phyloP scores from a whole-genome alignment of 306 rosid species.

The Alnus glutinosa region DNA sequence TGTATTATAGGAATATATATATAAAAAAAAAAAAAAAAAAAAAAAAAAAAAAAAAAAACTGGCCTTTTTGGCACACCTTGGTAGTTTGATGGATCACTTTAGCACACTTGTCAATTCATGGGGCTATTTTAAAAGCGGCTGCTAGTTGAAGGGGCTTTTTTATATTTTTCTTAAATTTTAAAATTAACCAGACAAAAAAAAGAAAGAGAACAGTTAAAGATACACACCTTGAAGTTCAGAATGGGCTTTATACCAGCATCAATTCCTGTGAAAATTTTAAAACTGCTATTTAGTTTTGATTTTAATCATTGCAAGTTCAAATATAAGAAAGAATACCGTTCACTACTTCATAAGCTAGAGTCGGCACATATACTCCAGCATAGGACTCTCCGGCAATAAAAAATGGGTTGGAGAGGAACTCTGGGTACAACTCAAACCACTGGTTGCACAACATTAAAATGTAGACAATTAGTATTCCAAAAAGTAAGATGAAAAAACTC shows the following conservation, averaged over 20 bases:
- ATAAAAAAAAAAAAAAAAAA: no score
- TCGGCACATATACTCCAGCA: conserved; percentile 94
- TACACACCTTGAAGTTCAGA: conserved; percentile 73
- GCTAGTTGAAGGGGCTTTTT: no score
- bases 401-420: conserved; percentile 70
- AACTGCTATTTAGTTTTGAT: conserved; percentile 6
- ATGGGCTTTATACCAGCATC: conserved; percentile 56
- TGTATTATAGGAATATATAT: no score
- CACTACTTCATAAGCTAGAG: conserved; percentile 66
- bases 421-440: conserved; percentile 87
- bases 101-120: no score
- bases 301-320: neutral
- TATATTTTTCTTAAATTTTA: neutral
- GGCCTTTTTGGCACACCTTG: no score
- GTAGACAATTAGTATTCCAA: conserved; percentile 28
- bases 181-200: conserved; percentile 11
- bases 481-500: conserved; percentile 18
- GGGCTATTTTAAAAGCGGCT: no score
- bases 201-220: conserved; percentile 23
- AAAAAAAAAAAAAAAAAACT: no score
- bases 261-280: conserved; percentile 52
- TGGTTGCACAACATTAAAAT: conserved; percentile 26
- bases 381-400: conserved; percentile 89
- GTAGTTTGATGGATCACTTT: no score
- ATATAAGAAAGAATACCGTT: conserved; percentile 54